Conservation (phyloP, 768 basidiomycete genomes). For the Xerocomellus intermedius region DNA sequence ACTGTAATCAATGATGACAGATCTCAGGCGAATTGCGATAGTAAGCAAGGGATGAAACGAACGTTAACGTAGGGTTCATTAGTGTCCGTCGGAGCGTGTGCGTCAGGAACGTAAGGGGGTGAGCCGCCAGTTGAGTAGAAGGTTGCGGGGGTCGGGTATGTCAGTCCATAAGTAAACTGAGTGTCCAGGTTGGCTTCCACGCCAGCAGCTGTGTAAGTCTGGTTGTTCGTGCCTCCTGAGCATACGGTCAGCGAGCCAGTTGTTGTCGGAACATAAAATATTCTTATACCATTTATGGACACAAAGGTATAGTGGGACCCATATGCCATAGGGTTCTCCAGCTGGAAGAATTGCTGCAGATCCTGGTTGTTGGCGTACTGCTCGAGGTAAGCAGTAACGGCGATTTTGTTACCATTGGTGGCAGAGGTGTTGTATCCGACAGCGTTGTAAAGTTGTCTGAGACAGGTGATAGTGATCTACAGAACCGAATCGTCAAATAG, state of each 20-base stretch:
- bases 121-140: conserved; percentile 63
- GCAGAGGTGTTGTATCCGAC: conserved; percentile 44
- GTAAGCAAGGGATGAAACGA: conserved; percentile 11
- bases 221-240: conserved; percentile 60
- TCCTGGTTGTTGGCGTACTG: conserved; percentile 55
- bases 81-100: conserved; percentile 35
- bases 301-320: conserved; percentile 51
- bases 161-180: conserved; percentile 65
- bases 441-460: conserved; percentile 56
- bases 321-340: conserved; percentile 47
- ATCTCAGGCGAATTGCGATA: neutral
- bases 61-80: conserved; percentile 53
- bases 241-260: conserved; percentile 5
- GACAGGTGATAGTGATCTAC: conserved; percentile 51
- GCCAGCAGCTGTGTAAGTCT: conserved; percentile 52
- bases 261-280: neutral
- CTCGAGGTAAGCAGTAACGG: conserved; percentile 53
- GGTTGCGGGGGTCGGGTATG: conserved; percentile 56
- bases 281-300: conserved; percentile 52
- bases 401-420: conserved; percentile 48
- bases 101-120: conserved; percentile 57
- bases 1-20: conserved; percentile 35
- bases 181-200: conserved; percentile 66
- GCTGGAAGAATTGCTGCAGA: conserved; percentile 48
- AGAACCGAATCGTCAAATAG: neutral